These are phyloP conservation scores for Penicillium argentinense DNA, from an alignment of 495 filamentous ascomycete genomes.

Conservation along the genomic window DNA sequence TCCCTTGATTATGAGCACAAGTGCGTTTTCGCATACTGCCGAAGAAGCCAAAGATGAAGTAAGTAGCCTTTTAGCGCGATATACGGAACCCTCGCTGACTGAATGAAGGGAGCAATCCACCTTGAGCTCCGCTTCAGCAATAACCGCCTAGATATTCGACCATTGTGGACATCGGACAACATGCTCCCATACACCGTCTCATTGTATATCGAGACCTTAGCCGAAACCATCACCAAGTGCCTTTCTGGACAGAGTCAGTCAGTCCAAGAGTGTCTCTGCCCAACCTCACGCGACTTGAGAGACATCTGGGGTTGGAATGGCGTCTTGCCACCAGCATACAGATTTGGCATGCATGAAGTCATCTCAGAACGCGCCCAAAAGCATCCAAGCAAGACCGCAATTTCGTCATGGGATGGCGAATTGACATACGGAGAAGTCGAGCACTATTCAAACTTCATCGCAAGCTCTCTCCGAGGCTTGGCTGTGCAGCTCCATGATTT, in stretches of 20 bases:
- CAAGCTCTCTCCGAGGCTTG: slow-evolving; percentile 21
- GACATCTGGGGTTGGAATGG: slow-evolving; percentile 39
- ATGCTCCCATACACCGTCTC: slow-evolving; percentile 35
- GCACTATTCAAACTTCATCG: slow-evolving; percentile 32
- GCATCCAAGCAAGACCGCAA: slow-evolving; percentile 35
- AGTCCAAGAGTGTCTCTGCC: slow-evolving; percentile 26
- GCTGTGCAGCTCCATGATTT: slow-evolving; percentile 35
- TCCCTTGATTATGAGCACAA: slow-evolving; percentile 35
- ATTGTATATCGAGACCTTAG: slow-evolving; percentile 29
- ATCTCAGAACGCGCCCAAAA: slow-evolving; percentile 35
- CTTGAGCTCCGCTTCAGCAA: slow-evolving; percentile 27
- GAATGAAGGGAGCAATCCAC: slow-evolving; percentile 21
- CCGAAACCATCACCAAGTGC: slow-evolving; percentile 30
- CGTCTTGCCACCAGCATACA: slow-evolving; percentile 26
- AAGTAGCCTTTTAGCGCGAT: no score
- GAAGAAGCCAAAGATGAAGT: slow-evolving; percentile 28
- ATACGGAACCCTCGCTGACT: no score
- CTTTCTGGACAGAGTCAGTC: slow-evolving; percentile 19
- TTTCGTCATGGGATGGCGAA: slow-evolving; percentile 49
- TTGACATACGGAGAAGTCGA: slow-evolving; percentile 48
- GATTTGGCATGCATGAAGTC: slow-evolving; percentile 48
- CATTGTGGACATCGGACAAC: slow-evolving; percentile 28
- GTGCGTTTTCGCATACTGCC: slow-evolving; percentile 17
- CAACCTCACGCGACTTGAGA: slow-evolving; percentile 28
- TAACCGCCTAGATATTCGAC: slow-evolving; percentile 24